phyloP scores from a whole-genome alignment of 2,329 filamentous ascomycete genomes.

The Colletotrichum sojae region DNA sequence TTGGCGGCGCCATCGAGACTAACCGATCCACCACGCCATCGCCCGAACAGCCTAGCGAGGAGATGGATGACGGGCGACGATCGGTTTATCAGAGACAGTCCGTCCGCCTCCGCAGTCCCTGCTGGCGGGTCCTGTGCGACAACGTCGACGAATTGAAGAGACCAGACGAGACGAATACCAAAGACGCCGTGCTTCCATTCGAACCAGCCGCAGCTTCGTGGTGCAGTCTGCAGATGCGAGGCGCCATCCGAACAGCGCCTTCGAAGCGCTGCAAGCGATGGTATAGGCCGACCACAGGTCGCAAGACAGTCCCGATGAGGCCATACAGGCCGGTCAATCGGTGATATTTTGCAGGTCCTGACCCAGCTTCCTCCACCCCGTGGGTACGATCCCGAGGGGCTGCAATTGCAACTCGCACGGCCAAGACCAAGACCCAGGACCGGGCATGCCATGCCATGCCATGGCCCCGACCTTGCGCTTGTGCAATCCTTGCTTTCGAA shows the following conservation, averaged over 20 bases:
- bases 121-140: slow-evolving; percentile 24
- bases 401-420: slow-evolving; percentile 23
- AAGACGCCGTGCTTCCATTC: slow-evolving; percentile 17
- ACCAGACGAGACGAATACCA: not conserved
- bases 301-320: slow-evolving; percentile 27
- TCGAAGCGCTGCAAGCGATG: slow-evolving; percentile 19
- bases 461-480: slow-evolving; percentile 15
- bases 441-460: not conserved
- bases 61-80: slow-evolving; percentile 24
- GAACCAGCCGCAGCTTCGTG: slow-evolving; percentile 22
- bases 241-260: slow-evolving; percentile 17
- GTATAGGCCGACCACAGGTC: not conserved
- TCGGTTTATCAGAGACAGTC: slow-evolving; percentile 26
- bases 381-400: slow-evolving; percentile 25
- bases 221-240: slow-evolving; percentile 9
- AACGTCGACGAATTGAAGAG: slow-evolving; percentile 10
- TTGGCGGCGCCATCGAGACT: slow-evolving; percentile 2
- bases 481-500: slow-evolving; percentile 8
- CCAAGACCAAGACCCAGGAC: slow-evolving; percentile 24
- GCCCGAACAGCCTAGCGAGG: slow-evolving; percentile 23
- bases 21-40: slow-evolving; percentile 16
- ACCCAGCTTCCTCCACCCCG: slow-evolving; percentile 29
- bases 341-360: slow-evolving; percentile 32
- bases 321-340: slow-evolving; percentile 26
- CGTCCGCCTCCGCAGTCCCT: slow-evolving; percentile 19